These are phyloP conservation scores for Aspergillus sp. DNA, from an alignment of 2,329 filamentous ascomycete species.

Conservation along the genomic window DNA sequence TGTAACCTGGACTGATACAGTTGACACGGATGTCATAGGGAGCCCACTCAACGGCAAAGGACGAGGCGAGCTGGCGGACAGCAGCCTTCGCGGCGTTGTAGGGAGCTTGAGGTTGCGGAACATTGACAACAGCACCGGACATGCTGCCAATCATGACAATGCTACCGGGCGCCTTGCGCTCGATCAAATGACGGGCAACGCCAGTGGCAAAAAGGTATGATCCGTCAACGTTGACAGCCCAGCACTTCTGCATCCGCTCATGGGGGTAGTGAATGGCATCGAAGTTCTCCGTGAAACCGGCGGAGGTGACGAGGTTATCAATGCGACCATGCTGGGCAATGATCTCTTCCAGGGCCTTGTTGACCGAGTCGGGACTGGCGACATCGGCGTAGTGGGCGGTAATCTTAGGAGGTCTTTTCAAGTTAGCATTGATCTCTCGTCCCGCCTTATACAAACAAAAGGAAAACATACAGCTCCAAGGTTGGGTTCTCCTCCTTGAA, in stretches of 20 bases:
- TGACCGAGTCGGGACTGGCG: slow-evolving; percentile 70
- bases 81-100: slow-evolving; percentile 94
- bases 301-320: slow-evolving; percentile 86
- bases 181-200: slow-evolving; percentile 83
- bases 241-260: slow-evolving; percentile 89
- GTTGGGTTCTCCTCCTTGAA: slow-evolving; percentile 76
- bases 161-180: slow-evolving; percentile 68
- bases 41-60: slow-evolving; percentile 91
- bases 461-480: slow-evolving; percentile 51
- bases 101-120: slow-evolving; percentile 85
- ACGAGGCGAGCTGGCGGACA: slow-evolving; percentile 78
- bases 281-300: slow-evolving; percentile 94
- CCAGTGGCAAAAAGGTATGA: slow-evolving; percentile 82
- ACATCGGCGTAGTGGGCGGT: slow-evolving; percentile 91
- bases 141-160: slow-evolving; percentile 96
- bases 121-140: slow-evolving; percentile 88
- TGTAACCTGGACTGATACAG: slow-evolving; percentile 92
- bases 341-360: slow-evolving; percentile 63
- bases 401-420: slow-evolving; percentile 62
- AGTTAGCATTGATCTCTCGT: background rate
- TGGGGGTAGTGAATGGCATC: slow-evolving; percentile 85
- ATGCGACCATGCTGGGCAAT: slow-evolving; percentile 69
- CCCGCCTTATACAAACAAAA: background rate
- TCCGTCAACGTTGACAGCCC: slow-evolving; percentile 88
- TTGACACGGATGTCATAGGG: slow-evolving; percentile 83